These are phyloP conservation scores for Cyclotella distinguenda DNA, from an alignment of 108 stramenopile genomes.

Conservation along the genomic window DNA sequence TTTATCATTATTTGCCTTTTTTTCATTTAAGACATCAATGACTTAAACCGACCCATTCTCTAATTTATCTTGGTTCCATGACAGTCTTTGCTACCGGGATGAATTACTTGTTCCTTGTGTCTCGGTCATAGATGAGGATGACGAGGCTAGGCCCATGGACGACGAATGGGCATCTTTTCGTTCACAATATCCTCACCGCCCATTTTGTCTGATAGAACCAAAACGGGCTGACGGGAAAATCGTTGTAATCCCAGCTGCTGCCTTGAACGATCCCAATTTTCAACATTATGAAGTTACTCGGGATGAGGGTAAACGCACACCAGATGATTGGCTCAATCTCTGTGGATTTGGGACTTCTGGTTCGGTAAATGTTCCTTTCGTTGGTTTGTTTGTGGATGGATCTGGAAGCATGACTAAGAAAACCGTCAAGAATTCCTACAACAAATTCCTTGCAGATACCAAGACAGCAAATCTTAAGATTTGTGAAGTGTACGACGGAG, in stretches of 20 bases:
- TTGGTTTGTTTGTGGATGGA: constrained; percentile 1
- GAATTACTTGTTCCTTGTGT: too few species aligned
- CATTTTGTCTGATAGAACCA: too few species aligned
- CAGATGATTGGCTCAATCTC: not conserved
- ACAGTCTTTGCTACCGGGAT: too few species aligned
- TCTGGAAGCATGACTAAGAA: constrained; percentile 1
- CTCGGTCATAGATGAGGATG: too few species aligned
- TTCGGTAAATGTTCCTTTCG: not conserved
- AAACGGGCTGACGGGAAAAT: too few species aligned
- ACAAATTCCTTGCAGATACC: not conserved
- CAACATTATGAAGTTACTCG: not conserved
- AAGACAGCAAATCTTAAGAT: not conserved
- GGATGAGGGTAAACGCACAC: not conserved
- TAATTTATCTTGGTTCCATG: too few species aligned
- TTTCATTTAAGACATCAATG: too few species aligned
- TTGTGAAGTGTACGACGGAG: constrained; percentile 9
- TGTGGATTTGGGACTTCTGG: not conserved
- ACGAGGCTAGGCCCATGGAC: too few species aligned
- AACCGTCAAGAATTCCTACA: not conserved
- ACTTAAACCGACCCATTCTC: too few species aligned
- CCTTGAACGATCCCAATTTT: not conserved
- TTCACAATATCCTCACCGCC: too few species aligned
- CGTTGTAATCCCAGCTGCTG: not conserved
- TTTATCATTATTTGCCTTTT: too few species aligned
- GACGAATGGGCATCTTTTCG: too few species aligned